Evolutionary conservation across 2,329 filamentous ascomycete genomes (phyloP), one percentile per base, ranked within the genome.

Genomic region (Colletotrichum simmondsii): DNA sequence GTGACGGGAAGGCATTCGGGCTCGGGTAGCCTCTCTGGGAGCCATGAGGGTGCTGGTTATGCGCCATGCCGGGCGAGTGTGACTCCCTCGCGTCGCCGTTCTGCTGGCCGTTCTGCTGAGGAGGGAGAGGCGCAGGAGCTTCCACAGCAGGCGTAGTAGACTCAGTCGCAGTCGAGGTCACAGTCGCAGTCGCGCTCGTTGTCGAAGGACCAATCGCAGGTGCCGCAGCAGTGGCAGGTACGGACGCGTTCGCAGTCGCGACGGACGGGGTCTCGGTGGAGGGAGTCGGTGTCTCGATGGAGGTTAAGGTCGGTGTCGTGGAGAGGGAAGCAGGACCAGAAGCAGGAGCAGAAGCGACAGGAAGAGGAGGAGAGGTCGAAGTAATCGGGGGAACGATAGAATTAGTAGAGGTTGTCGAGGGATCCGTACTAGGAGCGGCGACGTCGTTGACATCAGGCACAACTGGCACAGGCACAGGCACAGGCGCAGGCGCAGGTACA

Each of bases 1-100:
- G 52, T 57, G 76, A 62, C 46, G 63, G 30, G 53, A 73, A 73
- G 56, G 59, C 69, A 5, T 69, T 56, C 56, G 75, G 69, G 14
- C 68, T 74, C 49, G 75, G 62, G 53, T 78, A 78, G 64, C 71
- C 64, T 30, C 76, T 75, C 14, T 67, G 71, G 62, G 64, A 66
- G 14, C 73, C 75, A 24, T 57, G 65, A 53, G 73, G 71, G 49
- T 70, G 75, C 28, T 74, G 75, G 46, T 72, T 65, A 52, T 77
- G 73, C 46, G 76, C 72, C 76, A 77, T 77, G 68, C 65, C 69
- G 53, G 75, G 69, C 63, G 75, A 75, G 42, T 73, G 65, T 35
- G 75, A 71, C 70, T 65, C 71, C 65, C 65, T 69, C 68, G 69
- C 68, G 71, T 76, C 74, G 61, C 72, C 68, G 74, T 76, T 76